phyloP scores from a whole-genome alignment of 2,329 filamentous ascomycete species.

The Cercospora zeina region DNA sequence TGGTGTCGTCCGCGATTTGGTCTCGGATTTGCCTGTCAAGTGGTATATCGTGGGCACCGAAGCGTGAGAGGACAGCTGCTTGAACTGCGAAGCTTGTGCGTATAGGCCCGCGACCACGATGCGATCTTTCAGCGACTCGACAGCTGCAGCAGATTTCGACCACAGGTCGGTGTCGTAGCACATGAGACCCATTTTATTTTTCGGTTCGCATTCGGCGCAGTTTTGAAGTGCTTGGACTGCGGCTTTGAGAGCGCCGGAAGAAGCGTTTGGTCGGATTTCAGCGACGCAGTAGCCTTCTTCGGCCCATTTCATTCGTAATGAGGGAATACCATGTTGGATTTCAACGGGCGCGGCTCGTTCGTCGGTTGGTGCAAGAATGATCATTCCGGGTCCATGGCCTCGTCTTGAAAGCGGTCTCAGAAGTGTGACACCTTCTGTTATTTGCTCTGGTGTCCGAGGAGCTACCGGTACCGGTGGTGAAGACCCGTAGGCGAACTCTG shows the following conservation, averaged over 20 bases:
- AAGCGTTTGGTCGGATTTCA: constrained; percentile 49
- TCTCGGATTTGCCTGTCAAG: constrained; percentile 29
- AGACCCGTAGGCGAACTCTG: constrained; percentile 30
- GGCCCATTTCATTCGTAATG: constrained; percentile 60
- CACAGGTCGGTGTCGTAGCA: constrained; percentile 29
- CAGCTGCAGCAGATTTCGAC: constrained; percentile 31
- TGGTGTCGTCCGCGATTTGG: constrained; percentile 22
- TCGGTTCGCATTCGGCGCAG: constrained; percentile 41
- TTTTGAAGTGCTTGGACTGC: constrained; percentile 33
- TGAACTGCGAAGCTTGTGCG: constrained; percentile 29
- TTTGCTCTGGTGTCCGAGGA: constrained; percentile 26
- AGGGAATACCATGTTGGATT: constrained; percentile 31
- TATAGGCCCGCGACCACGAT: constrained; percentile 42
- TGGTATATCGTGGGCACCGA: constrained; percentile 34
- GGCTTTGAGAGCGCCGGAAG: constrained; percentile 19
- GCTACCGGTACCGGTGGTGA: constrained; percentile 26
- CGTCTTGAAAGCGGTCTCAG: constrained; percentile 28
- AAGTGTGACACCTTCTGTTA: constrained; percentile 28
- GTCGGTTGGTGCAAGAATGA: constrained; percentile 26
- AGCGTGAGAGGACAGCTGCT: constrained; percentile 24
- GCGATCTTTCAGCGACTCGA: constrained; percentile 29
- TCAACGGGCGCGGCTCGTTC: constrained; percentile 23
- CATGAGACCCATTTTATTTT: constrained; percentile 45
- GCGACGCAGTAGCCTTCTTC: constrained; percentile 68
- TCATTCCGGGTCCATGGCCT: constrained; percentile 30